These are phyloP conservation scores for Spergularia marina DNA, from an alignment of 148 eudicot species.

Conservation along the genomic window DNA sequence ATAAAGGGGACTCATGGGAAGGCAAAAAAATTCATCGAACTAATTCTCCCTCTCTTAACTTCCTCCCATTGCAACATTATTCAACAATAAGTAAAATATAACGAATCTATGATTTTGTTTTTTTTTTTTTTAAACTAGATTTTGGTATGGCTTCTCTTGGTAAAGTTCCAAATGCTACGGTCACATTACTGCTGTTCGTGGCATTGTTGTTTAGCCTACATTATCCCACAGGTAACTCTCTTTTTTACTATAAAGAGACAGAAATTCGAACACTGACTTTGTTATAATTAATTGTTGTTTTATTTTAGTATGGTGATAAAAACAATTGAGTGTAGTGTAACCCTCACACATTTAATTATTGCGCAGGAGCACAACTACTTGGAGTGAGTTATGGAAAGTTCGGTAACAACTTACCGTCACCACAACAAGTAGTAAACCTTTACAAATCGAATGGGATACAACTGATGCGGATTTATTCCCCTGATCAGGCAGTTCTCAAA, in stretches of 20 bases:
- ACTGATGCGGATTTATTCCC: conserved; percentile 32
- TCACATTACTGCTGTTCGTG: neutral
- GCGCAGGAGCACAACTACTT: conserved; percentile 22
- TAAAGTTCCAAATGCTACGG: neutral
- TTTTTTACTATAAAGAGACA: too few species aligned
- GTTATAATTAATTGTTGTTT: too few species aligned
- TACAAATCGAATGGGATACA: conserved; percentile 22
- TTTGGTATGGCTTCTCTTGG: neutral
- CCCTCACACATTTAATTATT: too few species aligned
- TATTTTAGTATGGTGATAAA: too few species aligned
- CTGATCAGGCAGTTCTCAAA: conserved; percentile 18
- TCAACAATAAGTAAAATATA: too few species aligned
- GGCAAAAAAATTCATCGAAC: too few species aligned
- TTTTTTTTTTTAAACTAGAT: neutral
- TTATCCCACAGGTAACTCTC: neutral
- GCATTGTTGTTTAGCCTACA: neutral
- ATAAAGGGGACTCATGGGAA: too few species aligned
- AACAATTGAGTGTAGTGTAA: too few species aligned
- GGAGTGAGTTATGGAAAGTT: conserved; percentile 34
- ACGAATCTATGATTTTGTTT: too few species aligned
- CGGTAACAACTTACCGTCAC: conserved; percentile 26
- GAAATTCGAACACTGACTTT: too few species aligned
- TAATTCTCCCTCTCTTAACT: too few species aligned
- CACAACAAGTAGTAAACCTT: conserved; percentile 21
- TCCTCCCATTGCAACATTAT: too few species aligned